phyloP scores from a whole-genome alignment of 164 flowering plant genomes.

The Annona squamosa region DNA sequence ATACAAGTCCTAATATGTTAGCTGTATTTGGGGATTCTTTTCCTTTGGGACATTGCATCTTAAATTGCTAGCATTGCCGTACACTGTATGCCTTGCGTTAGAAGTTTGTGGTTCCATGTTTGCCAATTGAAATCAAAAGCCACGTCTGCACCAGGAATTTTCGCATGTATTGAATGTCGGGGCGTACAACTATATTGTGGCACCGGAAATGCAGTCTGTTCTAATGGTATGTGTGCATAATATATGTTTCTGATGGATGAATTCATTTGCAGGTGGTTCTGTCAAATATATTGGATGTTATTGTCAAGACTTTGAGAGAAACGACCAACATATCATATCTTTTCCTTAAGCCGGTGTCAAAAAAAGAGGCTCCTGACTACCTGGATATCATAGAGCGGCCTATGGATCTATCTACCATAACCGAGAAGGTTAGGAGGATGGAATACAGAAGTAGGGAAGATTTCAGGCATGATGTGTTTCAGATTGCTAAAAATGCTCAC shows the following conservation, averaged over 20 bases:
- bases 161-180: too few relatives aligned
- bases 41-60: too few relatives aligned
- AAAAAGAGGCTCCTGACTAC: slow-evolving; percentile 94
- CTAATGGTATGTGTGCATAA: too few relatives aligned
- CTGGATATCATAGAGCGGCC: slow-evolving; percentile 50
- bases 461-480: slow-evolving; percentile 88
- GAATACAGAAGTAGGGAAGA: slow-evolving; percentile 65
- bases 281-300: slow-evolving; percentile 64
- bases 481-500: slow-evolving; percentile 78
- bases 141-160: too few relatives aligned
- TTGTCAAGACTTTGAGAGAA: slow-evolving; percentile 59
- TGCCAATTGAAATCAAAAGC: too few relatives aligned
- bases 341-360: slow-evolving; percentile 77
- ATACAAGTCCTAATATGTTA: too few relatives aligned
- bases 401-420: slow-evolving; percentile 88
- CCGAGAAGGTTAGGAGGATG: slow-evolving; percentile 72
- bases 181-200: too few relatives aligned
- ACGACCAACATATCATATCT: slow-evolving; percentile 55
- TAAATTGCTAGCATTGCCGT: too few relatives aligned
- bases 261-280: slow-evolving; percentile 62
- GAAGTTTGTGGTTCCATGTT: too few relatives aligned
- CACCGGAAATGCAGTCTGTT: too few relatives aligned
- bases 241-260: not conserved
- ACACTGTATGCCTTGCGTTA: too few relatives aligned
- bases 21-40: too few relatives aligned